These are phyloP conservation scores for Euphorbia lathyris DNA, from an alignment of 345 rosid genomes.

Conservation along the genomic window DNA sequence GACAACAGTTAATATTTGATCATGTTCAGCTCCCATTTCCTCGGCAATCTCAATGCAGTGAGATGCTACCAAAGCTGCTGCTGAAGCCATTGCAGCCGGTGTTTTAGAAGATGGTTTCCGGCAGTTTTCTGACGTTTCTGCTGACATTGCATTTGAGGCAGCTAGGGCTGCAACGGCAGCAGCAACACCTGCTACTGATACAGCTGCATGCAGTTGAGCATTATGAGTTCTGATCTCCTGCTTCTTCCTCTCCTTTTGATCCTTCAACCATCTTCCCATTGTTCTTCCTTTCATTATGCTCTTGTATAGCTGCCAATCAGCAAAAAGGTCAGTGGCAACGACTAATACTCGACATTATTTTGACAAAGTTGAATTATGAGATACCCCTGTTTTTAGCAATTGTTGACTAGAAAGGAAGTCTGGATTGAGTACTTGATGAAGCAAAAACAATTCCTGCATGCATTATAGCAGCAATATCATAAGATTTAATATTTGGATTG, in stretches of 20 bases:
- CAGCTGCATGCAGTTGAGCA: conserved; percentile 84
- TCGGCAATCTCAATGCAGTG: conserved; percentile 93
- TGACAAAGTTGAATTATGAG: conserved; percentile 11
- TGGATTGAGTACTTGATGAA: conserved; percentile 62
- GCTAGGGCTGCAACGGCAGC: conserved; percentile 81
- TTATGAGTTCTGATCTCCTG: conserved; percentile 77
- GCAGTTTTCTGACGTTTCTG: conserved; percentile 28
- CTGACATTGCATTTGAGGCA: conserved; percentile 49
- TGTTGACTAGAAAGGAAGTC: conserved; percentile 56
- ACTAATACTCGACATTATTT: neutral
- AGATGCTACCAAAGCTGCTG: conserved; percentile 84
- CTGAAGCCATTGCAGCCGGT: conserved; percentile 70
- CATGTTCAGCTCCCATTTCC: conserved; percentile 86
- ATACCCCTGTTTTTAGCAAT: conserved; percentile 55
- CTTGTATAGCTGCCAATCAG: conserved; percentile 56
- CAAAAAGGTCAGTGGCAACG: neutral
- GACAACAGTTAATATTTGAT: conserved; percentile 62
- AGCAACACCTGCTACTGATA: conserved; percentile 93
- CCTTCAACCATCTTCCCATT: conserved; percentile 84
- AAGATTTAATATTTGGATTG: neutral
- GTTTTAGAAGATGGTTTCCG: conserved; percentile 36
- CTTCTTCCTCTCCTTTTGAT: conserved; percentile 87
- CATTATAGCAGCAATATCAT: conserved; percentile 1
- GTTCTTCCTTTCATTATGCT: conserved; percentile 67
- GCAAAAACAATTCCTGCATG: conserved; percentile 52